Evolutionary conservation across 805 yeast genomes (phyloP).

Genomic region (Starmerella sp.): DNA sequence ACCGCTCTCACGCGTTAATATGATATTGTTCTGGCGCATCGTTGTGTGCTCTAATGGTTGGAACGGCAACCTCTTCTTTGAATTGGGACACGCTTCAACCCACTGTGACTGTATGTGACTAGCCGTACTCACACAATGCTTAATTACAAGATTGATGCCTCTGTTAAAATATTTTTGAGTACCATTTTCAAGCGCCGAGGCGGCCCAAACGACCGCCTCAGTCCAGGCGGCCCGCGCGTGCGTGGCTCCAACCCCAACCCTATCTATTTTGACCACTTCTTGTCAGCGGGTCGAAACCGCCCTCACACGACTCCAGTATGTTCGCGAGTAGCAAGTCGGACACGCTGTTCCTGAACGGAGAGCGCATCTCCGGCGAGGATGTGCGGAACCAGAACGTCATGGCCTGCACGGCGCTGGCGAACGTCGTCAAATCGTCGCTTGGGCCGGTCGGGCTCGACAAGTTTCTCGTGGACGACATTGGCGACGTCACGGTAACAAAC

Average conservation of each 20-base stretch:
- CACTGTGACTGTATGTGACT: no score
- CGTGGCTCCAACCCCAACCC: neutral
- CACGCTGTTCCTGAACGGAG: slow-evolving; percentile 90
- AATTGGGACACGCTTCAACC: no score
- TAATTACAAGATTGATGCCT: no score
- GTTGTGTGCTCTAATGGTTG: no score
- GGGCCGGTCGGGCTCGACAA: slow-evolving; percentile 99
- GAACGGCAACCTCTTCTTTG: no score
- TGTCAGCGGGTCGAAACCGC: neutral
- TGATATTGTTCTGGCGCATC: no score
- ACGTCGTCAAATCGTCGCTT: slow-evolving; percentile 77
- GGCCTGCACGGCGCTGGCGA: slow-evolving; percentile 82
- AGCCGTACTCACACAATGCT: no score
- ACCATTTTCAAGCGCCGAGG: no score
- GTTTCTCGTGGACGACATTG: slow-evolving; percentile 97
- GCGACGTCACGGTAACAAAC: slow-evolving; percentile 96
- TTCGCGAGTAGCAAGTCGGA: slow-evolving; percentile 34
- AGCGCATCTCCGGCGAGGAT: slow-evolving; percentile 90
- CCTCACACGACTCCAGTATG: slow-evolving; percentile 8
- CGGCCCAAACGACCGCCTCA: no score
- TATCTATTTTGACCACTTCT: neutral
- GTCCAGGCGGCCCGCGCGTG: no score
- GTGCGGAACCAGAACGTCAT: slow-evolving; percentile 86
- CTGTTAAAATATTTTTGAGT: no score
- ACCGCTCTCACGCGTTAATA: no score